phyloP scores from a whole-genome alignment of 768 basidiomycete species.

The Termitomyces heimii region DNA sequence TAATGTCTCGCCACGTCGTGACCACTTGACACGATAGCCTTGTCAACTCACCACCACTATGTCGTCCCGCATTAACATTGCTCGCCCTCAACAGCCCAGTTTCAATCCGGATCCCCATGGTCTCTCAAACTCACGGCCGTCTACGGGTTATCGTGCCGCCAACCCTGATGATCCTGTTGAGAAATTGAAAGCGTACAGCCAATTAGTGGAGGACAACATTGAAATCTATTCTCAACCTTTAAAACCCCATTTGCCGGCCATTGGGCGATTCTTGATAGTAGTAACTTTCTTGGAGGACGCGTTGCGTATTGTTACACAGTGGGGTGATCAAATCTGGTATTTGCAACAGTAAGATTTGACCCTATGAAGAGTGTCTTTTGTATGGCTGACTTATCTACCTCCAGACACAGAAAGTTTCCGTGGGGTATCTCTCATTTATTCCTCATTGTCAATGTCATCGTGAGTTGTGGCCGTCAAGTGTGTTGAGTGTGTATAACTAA shows the following conservation, averaged over 20 bases:
- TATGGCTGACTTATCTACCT: conserved; percentile 8
- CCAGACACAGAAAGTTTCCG: conserved; percentile 90
- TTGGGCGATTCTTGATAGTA: conserved; percentile 95
- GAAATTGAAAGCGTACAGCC: conserved; percentile 64
- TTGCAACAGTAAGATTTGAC: conserved; percentile 70
- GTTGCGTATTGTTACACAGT: conserved; percentile 87
- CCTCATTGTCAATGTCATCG: conserved; percentile 86
- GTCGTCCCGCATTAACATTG: conserved; percentile 81
- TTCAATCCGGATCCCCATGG: conserved; percentile 76
- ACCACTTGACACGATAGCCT: conserved; percentile 36
- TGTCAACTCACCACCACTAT: conserved; percentile 38
- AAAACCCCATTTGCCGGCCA: conserved; percentile 88
- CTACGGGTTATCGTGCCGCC: conserved; percentile 71
- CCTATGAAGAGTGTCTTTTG: neutral
- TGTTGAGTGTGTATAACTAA: neutral
- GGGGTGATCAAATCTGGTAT: conserved; percentile 98
- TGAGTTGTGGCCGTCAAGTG: conserved; percentile 36
- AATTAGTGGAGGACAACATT: conserved; percentile 84
- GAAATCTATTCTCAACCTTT: conserved; percentile 92
- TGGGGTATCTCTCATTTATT: conserved; percentile 95
- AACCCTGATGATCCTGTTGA: conserved; percentile 80
- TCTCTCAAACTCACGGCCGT: conserved; percentile 64
- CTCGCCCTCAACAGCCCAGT: conserved; percentile 56
- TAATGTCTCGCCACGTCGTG: conserved; percentile 45
- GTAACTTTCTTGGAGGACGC: conserved; percentile 99